Evolutionary conservation across 495 filamentous ascomycete species (phyloP), one percentile per base, ranked within the genome.

Genomic region (Pseudomonodictys pantanalensis): DNA sequence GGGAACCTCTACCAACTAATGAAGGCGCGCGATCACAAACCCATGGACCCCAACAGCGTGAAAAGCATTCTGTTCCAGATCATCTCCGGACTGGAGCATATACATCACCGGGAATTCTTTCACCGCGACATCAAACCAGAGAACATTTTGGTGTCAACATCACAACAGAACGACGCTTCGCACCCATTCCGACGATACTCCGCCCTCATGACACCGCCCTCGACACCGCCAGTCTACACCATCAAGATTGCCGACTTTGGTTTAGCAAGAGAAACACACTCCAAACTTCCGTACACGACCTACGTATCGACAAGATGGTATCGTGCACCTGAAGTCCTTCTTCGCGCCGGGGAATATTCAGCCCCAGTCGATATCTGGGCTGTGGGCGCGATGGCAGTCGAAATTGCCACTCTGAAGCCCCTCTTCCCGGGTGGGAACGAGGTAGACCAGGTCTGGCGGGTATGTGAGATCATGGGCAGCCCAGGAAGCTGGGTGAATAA

Each of bases 231-330:
- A 5, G 79, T 85, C 0, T 97, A 97, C 73, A 90, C 92, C 1
- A 92, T 99, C 52, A 99, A 99, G 77, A 96, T 99, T 69, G 95
- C 95, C 62, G 95, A 99, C 75, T 99, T 99, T 74, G 95, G 95
- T 58, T 81, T 99, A n/a, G 95, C 95, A 9, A 82, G 95, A 56
- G 95, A 99, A 73, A 99, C 91, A 0, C 90, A 96, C 69, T 97
- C 95, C 6, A 95, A 91, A 71, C 79, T 95, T 20, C 90, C 93
- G 0, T 99, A 96, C 73, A 99, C 95, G 0, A 99, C 95, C 12
- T 99, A 99, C 66, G 95, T 99, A 30, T 99, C 95, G 0, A 99
- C 95, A 4, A 77, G 95, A 62, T 99, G 95, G 95, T 99, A 99
- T 68, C 89, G 95, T 44, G 95, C 95, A 4, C 95, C 95, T 0